phyloP scores from a whole-genome alignment of 495 filamentous ascomycete species.

The Trichoderma erinaceum region DNA sequence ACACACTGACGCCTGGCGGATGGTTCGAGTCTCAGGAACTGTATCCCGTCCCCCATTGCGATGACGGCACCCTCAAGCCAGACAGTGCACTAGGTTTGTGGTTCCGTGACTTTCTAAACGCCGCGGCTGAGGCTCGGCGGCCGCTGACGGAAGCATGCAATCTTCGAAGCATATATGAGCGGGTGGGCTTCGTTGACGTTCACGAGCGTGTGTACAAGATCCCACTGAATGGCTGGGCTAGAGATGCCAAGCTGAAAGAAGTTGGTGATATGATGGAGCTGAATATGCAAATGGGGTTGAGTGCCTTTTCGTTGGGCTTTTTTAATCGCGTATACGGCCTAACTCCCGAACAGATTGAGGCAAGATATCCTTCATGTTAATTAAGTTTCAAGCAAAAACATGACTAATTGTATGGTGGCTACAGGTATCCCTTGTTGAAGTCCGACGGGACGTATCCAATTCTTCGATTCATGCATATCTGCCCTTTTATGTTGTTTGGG shows the following conservation, averaged over 20 bases:
- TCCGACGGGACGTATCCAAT: slow-evolving; percentile 51
- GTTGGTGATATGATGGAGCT: slow-evolving; percentile 33
- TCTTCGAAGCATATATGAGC: slow-evolving; percentile 49
- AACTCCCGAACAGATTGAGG: slow-evolving; percentile 37
- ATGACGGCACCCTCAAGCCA: slow-evolving; percentile 52
- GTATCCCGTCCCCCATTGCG: slow-evolving; percentile 49
- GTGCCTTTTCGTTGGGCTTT: slow-evolving; percentile 27
- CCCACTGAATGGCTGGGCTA: slow-evolving; percentile 51
- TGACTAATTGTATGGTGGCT: background rate
- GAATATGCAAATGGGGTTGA: slow-evolving; percentile 28
- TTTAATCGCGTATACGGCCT: slow-evolving; percentile 33
- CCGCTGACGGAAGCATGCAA: slow-evolving; percentile 46
- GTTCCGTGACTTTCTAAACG: slow-evolving; percentile 43
- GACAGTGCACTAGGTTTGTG: slow-evolving; percentile 45
- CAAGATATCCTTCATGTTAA: slow-evolving; percentile 22
- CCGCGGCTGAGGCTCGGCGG: slow-evolving; percentile 44
- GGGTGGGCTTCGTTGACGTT: slow-evolving; percentile 60
- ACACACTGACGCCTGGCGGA: slow-evolving; percentile 57
- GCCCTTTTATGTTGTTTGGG: slow-evolving; percentile 48
- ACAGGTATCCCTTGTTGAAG: slow-evolving; percentile 53
- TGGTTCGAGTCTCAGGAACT: slow-evolving; percentile 62
- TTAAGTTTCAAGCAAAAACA: slow-evolving; percentile 9
- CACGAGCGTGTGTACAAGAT: slow-evolving; percentile 49
- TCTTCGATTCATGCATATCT: slow-evolving; percentile 50
- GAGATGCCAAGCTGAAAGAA: slow-evolving; percentile 23